A percentile compares a stretch with the other conserved stretches of the same genome.
phyloP scores from a whole-genome alignment of 805 yeast species.

The Schwanniomyces pseudopolymorphus region DNA sequence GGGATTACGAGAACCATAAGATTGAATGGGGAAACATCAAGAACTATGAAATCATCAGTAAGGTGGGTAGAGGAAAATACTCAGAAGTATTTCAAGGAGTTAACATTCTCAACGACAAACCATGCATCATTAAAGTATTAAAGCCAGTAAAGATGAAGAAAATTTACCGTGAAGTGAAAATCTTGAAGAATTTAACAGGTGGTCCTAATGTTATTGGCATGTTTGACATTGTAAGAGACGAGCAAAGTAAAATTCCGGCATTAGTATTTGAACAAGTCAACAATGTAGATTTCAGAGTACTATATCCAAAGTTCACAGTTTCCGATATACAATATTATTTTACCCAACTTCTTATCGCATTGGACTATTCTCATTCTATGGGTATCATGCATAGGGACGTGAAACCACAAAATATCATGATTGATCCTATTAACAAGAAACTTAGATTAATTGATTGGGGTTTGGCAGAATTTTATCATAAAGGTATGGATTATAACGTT shows the following conservation, averaged over 20 bases:
- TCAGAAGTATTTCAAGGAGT: conserved; percentile 93
- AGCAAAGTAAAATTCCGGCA: conserved; percentile 80
- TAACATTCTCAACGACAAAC: conserved; percentile 58
- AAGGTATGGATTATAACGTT: conserved; percentile 86
- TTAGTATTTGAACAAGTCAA: conserved; percentile 81
- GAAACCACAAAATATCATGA: conserved; percentile 95
- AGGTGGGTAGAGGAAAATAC: conserved; percentile 91
- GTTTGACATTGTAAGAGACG: conserved; percentile 79
- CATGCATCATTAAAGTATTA: conserved; percentile 81
- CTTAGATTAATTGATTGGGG: conserved; percentile 94
- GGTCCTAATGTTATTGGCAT: conserved; percentile 81
- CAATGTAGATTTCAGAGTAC: conserved; percentile 76
- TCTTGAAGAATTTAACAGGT: conserved; percentile 78
- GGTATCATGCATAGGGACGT: conserved; percentile 97
- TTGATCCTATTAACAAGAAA: conserved; percentile 71
- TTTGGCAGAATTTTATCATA: conserved; percentile 88
- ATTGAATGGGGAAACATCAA: conserved; percentile 43
- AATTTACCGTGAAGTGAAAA: conserved; percentile 85
- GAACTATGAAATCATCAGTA: conserved; percentile 73
- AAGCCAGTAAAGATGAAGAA: conserved; percentile 93
- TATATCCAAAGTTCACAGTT: conserved; percentile 77
- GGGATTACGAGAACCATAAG: conserved; percentile 76
- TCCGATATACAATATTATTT: conserved; percentile 80
- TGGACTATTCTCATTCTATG: conserved; percentile 89
- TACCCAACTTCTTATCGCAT: conserved; percentile 75